Evolutionary conservation across 169 alveolate species (phyloP), one percentile per base, ranked within the genome.

Genomic region (Cryptosporidium xiaoi): DNA sequence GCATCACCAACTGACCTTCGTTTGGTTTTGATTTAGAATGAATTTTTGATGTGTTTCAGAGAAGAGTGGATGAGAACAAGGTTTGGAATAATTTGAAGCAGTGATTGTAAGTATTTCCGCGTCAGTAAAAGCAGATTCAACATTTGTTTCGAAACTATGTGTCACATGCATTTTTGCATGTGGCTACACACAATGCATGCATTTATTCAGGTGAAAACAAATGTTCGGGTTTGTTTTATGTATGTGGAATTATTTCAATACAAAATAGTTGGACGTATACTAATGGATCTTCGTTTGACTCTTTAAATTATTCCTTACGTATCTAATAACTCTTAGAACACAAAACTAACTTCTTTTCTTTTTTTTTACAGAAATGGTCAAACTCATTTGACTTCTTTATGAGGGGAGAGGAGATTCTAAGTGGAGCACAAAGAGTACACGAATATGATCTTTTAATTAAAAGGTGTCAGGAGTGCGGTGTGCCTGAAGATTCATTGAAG

Each of bases 371-470:
- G 91, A 92, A 48, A 60, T 91, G 92, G 90, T 92, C 98, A 67
- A 96, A 95, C 91, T 96, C 99, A 13, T 99, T 96, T 91, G 99
- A 99, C 93, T 97, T 97, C 92, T 98, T 98, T 94, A 98, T 98
- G 99, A 95, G 99, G 84, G 99, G 99, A 48, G 99, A 99, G 91
- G 99, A 99, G 92, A 97, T 98, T 83, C 94, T 97, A 65, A 95
- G 99, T 33, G 99, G 99, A 13, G 99, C 99, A 31, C 99, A 99
- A 92, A 94, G 99, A 77, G 95, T 98, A 66, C 99, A 98, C 87
- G 99, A 98, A 90, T 96, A 99, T 27, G 98, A 92, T 40, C 92
- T 96, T 83, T 94, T 98, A 62, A 90, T 92, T 34, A 82, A 92
- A 71, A 83, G 96, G 44, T 64, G 89, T 53, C 36, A 56, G 51